phyloP scores from a whole-genome alignment of 768 basidiomycete species.

The Tricholoma flavovirens region DNA sequence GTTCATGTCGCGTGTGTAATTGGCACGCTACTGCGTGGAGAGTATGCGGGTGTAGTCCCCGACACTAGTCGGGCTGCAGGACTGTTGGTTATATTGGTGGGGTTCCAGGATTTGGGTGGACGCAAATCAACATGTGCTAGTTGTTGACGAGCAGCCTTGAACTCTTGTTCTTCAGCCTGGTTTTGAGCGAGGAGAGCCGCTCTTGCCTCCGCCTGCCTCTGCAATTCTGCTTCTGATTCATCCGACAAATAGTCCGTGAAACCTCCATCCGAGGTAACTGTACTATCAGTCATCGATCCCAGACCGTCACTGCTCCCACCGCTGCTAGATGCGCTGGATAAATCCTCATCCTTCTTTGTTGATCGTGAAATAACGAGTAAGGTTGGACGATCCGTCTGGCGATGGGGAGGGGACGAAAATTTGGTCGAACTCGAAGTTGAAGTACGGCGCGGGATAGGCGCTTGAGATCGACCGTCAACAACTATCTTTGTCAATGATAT shows the following conservation, averaged over 20 bases:
- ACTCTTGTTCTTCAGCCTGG: constrained; percentile 75
- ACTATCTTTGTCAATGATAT: constrained; percentile 35
- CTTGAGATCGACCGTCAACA: constrained; percentile 27
- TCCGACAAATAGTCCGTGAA: constrained; percentile 92
- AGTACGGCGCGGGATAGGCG: constrained; percentile 22
- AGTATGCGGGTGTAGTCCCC: constrained; percentile 3
- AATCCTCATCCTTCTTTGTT: constrained; percentile 28
- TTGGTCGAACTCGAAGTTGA: constrained; percentile 22
- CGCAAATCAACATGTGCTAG: constrained; percentile 68
- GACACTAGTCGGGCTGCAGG: constrained; percentile 16
- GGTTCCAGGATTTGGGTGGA: constrained; percentile 73
- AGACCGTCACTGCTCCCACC: constrained; percentile 60
- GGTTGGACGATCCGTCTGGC: constrained; percentile 19
- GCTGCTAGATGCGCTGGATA: constrained; percentile 51
- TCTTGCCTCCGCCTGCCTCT: constrained; percentile 77
- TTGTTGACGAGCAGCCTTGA: constrained; percentile 74
- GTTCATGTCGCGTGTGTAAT: constrained; percentile 4
- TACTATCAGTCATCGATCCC: constrained; percentile 64
- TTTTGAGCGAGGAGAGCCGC: constrained; percentile 76
- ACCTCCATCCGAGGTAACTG: constrained; percentile 78
- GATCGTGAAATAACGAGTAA: constrained; percentile 25
- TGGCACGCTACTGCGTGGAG: constrained; percentile 3
- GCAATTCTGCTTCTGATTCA: constrained; percentile 85
- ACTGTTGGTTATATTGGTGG: constrained; percentile 38
- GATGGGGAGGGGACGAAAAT: constrained; percentile 14